Evolutionary conservation across 805 yeast species (phyloP).

Genomic region (Ogataea ganodermae): DNA sequence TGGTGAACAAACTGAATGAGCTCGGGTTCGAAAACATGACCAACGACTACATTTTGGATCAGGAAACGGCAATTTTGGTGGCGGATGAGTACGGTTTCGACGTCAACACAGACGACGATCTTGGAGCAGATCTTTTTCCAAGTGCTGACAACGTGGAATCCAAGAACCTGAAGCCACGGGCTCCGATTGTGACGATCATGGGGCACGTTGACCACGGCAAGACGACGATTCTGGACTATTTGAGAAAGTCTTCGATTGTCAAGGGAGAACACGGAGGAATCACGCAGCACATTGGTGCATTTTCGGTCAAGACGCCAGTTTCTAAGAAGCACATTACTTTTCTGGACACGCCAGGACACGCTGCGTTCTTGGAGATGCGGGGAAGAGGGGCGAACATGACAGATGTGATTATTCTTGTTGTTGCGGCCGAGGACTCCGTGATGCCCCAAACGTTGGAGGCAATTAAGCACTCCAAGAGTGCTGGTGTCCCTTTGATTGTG

Average conservation of each 20-base stretch:
- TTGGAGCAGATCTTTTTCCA: conserved; percentile 62
- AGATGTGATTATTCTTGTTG: conserved; percentile 88
- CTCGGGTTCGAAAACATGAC: conserved; percentile 76
- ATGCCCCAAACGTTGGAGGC: conserved; percentile 98
- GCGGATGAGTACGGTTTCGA: conserved; percentile 88
- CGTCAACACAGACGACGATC: conserved; percentile 54
- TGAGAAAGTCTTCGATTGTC: conserved; percentile 83
- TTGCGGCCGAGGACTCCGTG: conserved; percentile 96
- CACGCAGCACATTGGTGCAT: conserved; percentile 98
- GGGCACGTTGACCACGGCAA: conserved; percentile 99
- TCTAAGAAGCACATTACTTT: conserved; percentile 81
- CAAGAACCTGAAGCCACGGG: conserved; percentile 59
- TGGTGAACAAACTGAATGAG: conserved; percentile 57
- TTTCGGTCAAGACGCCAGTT: conserved; percentile 76
- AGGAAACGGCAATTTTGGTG: conserved; percentile 80
- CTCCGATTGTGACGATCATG: conserved; percentile 97
- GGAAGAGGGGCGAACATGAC: conserved; percentile 95
- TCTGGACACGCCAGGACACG: conserved; percentile 97
- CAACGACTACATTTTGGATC: conserved; percentile 79
- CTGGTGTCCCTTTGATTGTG: conserved; percentile 82
- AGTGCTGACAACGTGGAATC: conserved; percentile 51
- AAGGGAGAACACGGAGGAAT: conserved; percentile 92
- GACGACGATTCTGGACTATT: conserved; percentile 85
- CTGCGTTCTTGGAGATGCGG: conserved; percentile 94
- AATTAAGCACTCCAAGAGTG: conserved; percentile 82